These are phyloP conservation scores for Fusarium sp. DNA, from an alignment of 2,329 filamentous ascomycete genomes.

Conservation along the genomic window DNA sequence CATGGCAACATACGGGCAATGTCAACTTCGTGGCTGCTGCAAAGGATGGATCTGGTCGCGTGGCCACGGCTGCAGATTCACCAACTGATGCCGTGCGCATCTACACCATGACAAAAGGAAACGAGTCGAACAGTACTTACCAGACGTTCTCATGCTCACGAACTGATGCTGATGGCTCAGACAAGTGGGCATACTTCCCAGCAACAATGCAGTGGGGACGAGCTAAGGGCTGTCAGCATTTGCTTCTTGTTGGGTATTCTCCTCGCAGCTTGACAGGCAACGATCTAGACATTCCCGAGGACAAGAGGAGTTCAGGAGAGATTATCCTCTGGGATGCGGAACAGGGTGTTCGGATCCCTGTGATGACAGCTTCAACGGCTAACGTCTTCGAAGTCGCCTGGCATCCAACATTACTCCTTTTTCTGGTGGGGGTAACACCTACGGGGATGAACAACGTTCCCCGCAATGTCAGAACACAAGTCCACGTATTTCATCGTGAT, in stretches of 20 bases:
- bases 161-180: conserved; percentile 47
- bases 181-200: conserved; percentile 70
- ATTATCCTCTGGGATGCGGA: conserved; percentile 67
- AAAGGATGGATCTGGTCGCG: conserved; percentile 56
- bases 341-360: conserved; percentile 54
- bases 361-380: conserved; percentile 62
- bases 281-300: conserved; percentile 67
- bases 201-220: conserved; percentile 72
- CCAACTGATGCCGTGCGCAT: conserved; percentile 64
- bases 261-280: conserved; percentile 63
- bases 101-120: conserved; percentile 56
- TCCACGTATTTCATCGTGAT: conserved; percentile 61
- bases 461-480: conserved; percentile 61
- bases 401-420: conserved; percentile 65
- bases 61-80: conserved; percentile 70
- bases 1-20: conserved; percentile 66
- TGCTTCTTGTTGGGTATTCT: conserved; percentile 71
- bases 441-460: conserved; percentile 55
- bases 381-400: conserved; percentile 74
- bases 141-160: conserved; percentile 54
- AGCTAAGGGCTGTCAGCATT: conserved; percentile 54
- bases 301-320: conserved; percentile 67
- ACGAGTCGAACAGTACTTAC: conserved; percentile 52
- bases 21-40: conserved; percentile 72
- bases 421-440: conserved; percentile 68